phyloP scores from a whole-genome alignment of 495 filamentous ascomycete species.

The Aspergillus cristatus region DNA sequence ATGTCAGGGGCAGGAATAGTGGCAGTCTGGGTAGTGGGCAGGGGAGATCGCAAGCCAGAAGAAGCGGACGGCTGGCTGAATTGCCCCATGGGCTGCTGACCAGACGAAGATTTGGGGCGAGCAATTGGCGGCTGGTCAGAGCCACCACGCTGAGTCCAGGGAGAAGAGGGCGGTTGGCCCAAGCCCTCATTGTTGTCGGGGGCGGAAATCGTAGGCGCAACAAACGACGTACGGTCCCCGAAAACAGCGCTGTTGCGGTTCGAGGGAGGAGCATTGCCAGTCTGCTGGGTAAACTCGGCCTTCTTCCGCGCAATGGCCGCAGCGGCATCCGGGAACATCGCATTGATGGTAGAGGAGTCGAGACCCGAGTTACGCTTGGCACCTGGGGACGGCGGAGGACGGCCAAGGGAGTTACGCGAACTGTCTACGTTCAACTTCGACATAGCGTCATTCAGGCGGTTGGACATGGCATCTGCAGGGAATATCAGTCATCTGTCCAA shows the following conservation, averaged over 20 bases:
- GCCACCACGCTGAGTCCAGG: constrained; percentile 57
- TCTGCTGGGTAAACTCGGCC: constrained; percentile 91
- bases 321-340: constrained; percentile 98
- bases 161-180: constrained; percentile 58
- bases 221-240: constrained; percentile 70
- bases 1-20: constrained; percentile 68
- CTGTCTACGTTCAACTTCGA: constrained; percentile 80
- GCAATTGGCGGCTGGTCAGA: constrained; percentile 49
- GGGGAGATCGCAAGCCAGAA: constrained; percentile 73
- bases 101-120: constrained; percentile 85
- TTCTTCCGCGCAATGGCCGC: constrained; percentile 97
- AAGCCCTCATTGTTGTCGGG: constrained; percentile 48
- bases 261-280: constrained; percentile 78
- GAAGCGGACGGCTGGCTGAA: constrained; percentile 66
- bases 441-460: constrained; percentile 95
- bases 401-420: constrained; percentile 75
- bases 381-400: constrained; percentile 66
- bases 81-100: constrained; percentile 90
- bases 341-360: constrained; percentile 89
- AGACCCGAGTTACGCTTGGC: constrained; percentile 86
- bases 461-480: constrained; percentile 84
- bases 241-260: constrained; percentile 87
- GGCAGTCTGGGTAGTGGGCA: constrained; percentile 63
- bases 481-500: neutral
- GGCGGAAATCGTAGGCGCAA: constrained; percentile 68